A percentile compares a stretch with the other conserved stretches of the same genome.
Evolutionary conservation across 179 eudicot genomes (phyloP).

Genomic region (Patellifolia procumbens): DNA sequence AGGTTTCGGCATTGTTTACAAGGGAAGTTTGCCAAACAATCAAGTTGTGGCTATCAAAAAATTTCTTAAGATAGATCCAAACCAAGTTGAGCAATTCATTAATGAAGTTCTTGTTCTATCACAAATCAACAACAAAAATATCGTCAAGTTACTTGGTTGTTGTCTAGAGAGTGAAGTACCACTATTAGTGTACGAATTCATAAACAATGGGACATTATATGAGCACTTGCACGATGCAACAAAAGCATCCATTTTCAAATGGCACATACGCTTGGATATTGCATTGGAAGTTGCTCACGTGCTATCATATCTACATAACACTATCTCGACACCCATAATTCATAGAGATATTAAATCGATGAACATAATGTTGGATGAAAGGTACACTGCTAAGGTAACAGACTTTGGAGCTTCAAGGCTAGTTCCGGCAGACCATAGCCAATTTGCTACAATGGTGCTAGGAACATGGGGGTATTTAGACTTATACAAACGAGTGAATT

Average conservation of each 20-base stretch:
- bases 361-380: slow-evolving; percentile 15
- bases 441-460: slow-evolving; percentile 2
- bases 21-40: background rate
- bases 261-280: background rate
- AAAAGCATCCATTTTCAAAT: background rate
- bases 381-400: background rate
- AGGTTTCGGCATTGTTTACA: slow-evolving; percentile 1
- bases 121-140: slow-evolving; percentile 3
- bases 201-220: slow-evolving; percentile 12
- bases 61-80: background rate
- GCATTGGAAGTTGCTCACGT: slow-evolving; percentile 5
- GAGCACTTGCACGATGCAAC: slow-evolving; percentile 1
- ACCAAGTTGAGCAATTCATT: slow-evolving; percentile 17
- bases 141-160: slow-evolving; percentile 19
- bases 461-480: slow-evolving; percentile 17
- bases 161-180: slow-evolving; percentile 17
- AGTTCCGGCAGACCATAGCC: background rate
- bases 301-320: slow-evolving; percentile 8
- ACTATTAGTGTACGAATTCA: slow-evolving; percentile 12
- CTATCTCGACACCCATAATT: slow-evolving; percentile 7
- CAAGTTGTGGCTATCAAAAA: slow-evolving; percentile 16
- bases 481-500: background rate
- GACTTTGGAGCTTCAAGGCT: slow-evolving; percentile 22
- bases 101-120: slow-evolving; percentile 13
- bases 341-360: slow-evolving; percentile 7